These are phyloP conservation scores for Gentiana macrophylla DNA, from an alignment of 257 asterid species.

Conservation along the genomic window DNA sequence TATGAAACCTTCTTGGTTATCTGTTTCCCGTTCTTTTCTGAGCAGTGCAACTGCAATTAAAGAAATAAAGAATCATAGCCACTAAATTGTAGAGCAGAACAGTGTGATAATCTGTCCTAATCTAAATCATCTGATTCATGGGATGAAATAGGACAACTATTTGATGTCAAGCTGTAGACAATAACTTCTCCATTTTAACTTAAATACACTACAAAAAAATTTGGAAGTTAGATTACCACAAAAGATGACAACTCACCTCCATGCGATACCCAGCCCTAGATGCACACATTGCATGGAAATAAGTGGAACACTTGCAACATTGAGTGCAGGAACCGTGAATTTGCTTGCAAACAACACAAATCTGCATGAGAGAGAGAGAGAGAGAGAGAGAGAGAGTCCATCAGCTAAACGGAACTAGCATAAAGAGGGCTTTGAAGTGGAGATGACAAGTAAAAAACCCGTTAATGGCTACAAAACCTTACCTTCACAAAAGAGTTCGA, in stretches of 20 bases:
- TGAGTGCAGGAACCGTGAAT: slow-evolving; percentile 99
- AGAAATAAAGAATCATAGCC: slow-evolving; percentile 6
- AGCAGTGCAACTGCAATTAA: slow-evolving; percentile 80
- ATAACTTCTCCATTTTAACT: background rate
- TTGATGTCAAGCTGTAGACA: too few relatives aligned
- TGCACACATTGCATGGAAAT: slow-evolving; percentile 93
- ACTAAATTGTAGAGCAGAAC: too few relatives aligned
- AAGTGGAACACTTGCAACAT: slow-evolving; percentile 89
- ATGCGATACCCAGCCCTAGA: slow-evolving; percentile 94
- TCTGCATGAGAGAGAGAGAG: slow-evolving; percentile 27
- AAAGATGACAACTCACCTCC: slow-evolving; percentile 60
- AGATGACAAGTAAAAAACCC: background rate
- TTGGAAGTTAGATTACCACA: too few relatives aligned
- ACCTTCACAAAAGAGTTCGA: slow-evolving; percentile 92
- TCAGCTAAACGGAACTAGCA: background rate
- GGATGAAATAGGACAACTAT: too few relatives aligned
- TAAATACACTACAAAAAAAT: slow-evolving; percentile 6
- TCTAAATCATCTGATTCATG: too few relatives aligned
- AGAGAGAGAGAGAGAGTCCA: too few relatives aligned
- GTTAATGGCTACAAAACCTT: background rate
- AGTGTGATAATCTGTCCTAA: too few relatives aligned
- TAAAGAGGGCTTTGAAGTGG: background rate
- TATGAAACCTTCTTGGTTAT: slow-evolving; percentile 86
- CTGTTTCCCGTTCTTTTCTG: slow-evolving; percentile 90
- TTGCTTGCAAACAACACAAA: slow-evolving; percentile 97